phyloP scores from a whole-genome alignment of 179 eudicot species.

The Spergularia azorica region DNA sequence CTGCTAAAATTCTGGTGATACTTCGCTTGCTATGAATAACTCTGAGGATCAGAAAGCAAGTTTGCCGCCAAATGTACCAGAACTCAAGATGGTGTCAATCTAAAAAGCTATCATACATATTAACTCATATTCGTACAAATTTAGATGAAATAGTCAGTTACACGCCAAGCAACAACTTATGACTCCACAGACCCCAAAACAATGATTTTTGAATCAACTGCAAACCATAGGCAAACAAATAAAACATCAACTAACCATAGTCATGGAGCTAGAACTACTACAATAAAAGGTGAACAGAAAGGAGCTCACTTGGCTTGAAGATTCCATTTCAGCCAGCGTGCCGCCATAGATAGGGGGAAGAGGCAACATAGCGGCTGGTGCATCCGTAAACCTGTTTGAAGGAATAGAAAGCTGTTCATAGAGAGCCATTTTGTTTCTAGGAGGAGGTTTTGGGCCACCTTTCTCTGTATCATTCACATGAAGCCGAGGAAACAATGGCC shows the following conservation, averaged over 20 bases:
- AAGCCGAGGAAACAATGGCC: conserved; percentile 79
- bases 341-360: conserved; percentile 7
- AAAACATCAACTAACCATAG: not conserved
- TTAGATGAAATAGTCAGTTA: not conserved
- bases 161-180: not conserved
- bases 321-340: conserved; percentile 9
- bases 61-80: not conserved
- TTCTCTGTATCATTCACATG: conserved; percentile 66
- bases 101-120: not conserved
- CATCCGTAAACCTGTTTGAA: conserved; percentile 34
- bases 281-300: not conserved
- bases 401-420: conserved; percentile 59
- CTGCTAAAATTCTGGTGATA: not conserved
- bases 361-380: conserved; percentile 26
- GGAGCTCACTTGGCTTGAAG: conserved; percentile 54
- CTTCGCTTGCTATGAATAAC: not conserved
- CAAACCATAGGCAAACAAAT: not conserved
- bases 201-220: not conserved
- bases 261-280: not conserved
- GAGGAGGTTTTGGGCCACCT: conserved; percentile 83
- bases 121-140: not conserved
- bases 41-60: not conserved
- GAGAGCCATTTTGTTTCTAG: conserved; percentile 92
- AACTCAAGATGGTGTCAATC: not conserved
- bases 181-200: not conserved